Conservation (phyloP, 192 early-diverging fungal species). For the Geranomyces variabilis region DNA sequence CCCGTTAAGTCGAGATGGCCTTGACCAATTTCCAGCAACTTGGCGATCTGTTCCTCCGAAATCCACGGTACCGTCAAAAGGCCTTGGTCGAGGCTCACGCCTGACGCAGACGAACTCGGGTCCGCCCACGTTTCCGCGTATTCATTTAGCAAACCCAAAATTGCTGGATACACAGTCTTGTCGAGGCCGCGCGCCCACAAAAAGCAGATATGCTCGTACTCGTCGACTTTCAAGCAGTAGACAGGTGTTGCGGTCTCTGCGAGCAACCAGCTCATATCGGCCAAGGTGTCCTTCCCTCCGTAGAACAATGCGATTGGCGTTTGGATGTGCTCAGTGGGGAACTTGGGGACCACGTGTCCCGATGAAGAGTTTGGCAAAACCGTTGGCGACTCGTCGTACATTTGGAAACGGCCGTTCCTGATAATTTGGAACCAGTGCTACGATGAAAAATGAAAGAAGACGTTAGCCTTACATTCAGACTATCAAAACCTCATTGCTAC, state of each 20-base stretch:
- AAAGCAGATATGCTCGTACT: slow-evolving; percentile 62
- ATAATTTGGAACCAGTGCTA: slow-evolving; percentile 96
- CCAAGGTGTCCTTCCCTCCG: slow-evolving; percentile 85
- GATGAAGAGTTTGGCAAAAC: slow-evolving; percentile 53
- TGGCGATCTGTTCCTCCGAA: slow-evolving; percentile 28
- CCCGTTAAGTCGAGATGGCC: slow-evolving; percentile 25
- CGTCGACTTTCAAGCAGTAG: slow-evolving; percentile 47
- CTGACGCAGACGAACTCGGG: slow-evolving; percentile 15
- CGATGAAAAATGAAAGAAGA: no score
- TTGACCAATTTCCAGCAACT: slow-evolving; percentile 37
- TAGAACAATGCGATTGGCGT: slow-evolving; percentile 91
- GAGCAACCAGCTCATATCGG: slow-evolving; percentile 64
- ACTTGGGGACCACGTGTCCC: slow-evolving; percentile 68
- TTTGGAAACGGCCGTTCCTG: slow-evolving; percentile 80
- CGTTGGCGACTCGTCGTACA: slow-evolving; percentile 87
- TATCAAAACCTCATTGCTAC: no score
- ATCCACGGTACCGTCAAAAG: slow-evolving; percentile 47
- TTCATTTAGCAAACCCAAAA: slow-evolving; percentile 51
- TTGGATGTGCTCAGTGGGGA: slow-evolving; percentile 77
- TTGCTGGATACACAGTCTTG: slow-evolving; percentile 51
- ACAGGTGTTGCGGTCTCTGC: slow-evolving; percentile 38
- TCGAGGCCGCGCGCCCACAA: slow-evolving; percentile 56
- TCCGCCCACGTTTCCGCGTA: slow-evolving; percentile 48
- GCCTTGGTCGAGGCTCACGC: neutral
- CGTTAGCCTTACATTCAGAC: no score